Evolutionary conservation across 1,139 yeast genomes (phyloP), one percentile per base, ranked within the genome.

Genomic region (Pichia kudriavzevii): DNA sequence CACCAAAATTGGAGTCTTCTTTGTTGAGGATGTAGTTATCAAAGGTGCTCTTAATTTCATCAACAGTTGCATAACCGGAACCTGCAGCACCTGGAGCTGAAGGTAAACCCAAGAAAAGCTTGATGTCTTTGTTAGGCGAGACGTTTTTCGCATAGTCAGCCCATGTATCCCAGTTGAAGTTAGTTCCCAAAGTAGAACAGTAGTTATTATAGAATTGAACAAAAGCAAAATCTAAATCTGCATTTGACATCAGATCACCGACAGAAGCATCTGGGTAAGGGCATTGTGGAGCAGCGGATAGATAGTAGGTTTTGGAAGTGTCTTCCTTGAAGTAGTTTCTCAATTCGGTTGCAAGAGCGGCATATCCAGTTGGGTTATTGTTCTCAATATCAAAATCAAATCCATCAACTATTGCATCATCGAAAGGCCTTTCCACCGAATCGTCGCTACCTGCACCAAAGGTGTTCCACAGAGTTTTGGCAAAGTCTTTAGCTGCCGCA

Each of bases 261-360:
- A 81, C 76, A 29, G 82, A 75, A 7, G 79, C 85, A 63, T 88
- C 97, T 15, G 96, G 97, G 56, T 78, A 83, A 14, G 79, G 82
- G 64, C 97, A 88, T 64, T 88, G 97, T 19, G 97, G 97, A 45
- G 97, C 94, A 44, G 95, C 95, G 35, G 94, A 75, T 32, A 88
- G 64, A 58, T 82, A 87, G 62, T 82, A 88, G 12, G 59, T 52
- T 57, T 73, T 79, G 15, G 81, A 66, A 17, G 66, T 29, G 49
- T 77, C 79, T 16, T 63, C 55, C 14, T 63, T 62, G 50, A 72
- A 84, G 42, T 72, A 63, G 11, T 55, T 49, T 63, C 91, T 77
- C 50, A 88, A 67, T 41, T 67, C 67, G 9, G 57, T 66, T 18
- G 75, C 84, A 41, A 79, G 60, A 22, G 84, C 79, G 35, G 71